These are phyloP conservation scores for Passiflora organensis DNA, from an alignment of 345 rosid species.

Conservation along the genomic window DNA sequence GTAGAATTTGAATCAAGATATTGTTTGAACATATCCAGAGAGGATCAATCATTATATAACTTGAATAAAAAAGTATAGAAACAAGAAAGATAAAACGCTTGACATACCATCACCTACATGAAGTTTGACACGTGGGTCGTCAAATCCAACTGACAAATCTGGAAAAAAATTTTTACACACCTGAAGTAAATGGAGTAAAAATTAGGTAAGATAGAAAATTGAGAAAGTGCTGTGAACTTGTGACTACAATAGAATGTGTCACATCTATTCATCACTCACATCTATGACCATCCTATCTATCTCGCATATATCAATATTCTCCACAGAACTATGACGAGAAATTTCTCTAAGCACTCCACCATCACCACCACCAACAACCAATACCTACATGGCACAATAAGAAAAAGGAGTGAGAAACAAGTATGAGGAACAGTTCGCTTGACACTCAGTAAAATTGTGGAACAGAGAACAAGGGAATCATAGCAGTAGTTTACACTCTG, in stretches of 20 bases:
- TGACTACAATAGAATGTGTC: not conserved
- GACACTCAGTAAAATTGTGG: not conserved
- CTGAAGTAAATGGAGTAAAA: constrained; percentile 28
- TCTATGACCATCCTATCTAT: constrained; percentile 95
- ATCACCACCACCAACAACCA: constrained; percentile 99
- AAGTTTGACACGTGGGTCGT: constrained; percentile 86
- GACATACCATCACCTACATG: constrained; percentile 92
- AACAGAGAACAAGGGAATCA: not conserved
- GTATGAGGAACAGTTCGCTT: not conserved
- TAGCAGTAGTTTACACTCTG: no score
- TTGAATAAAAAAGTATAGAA: not conserved
- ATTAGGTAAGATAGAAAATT: not conserved
- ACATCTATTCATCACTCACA: constrained; percentile 41
- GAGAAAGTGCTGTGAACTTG: not conserved
- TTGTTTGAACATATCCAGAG: not conserved
- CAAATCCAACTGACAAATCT: constrained; percentile 76
- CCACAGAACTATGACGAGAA: constrained; percentile 82
- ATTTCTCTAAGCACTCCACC: constrained; percentile 95
- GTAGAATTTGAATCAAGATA: constrained; percentile 22
- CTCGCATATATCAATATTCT: constrained; percentile 90
- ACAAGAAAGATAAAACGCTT: not conserved
- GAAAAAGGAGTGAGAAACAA: constrained; percentile 4
- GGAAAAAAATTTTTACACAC: constrained; percentile 82
- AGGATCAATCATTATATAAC: not conserved
- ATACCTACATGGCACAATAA: constrained; percentile 43